phyloP scores from a whole-genome alignment of 495 filamentous ascomycete species.

The Penicillium lagena region DNA sequence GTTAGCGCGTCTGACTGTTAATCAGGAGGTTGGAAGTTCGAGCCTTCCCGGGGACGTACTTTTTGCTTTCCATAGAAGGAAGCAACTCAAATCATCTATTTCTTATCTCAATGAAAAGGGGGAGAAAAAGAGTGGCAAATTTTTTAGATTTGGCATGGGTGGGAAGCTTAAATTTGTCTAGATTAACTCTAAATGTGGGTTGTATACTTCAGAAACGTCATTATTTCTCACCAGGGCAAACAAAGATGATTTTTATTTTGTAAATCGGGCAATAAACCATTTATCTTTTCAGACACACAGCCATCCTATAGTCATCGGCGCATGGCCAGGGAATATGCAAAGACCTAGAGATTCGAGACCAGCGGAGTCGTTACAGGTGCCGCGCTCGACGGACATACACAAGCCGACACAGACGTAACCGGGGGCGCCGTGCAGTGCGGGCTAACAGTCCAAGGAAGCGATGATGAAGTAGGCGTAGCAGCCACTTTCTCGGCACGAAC shows the following conservation, averaged over 20 bases:
- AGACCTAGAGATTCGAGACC: conserved; percentile 10
- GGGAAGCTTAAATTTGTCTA: too few species aligned
- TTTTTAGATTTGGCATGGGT: too few species aligned
- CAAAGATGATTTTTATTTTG: neutral
- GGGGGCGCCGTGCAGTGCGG: conserved; percentile 48
- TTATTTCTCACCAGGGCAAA: too few species aligned
- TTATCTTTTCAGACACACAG: neutral
- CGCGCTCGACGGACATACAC: conserved; percentile 38
- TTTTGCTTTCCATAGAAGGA: conserved; percentile 1
- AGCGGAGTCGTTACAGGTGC: conserved; percentile 32
- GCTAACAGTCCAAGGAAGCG: conserved; percentile 31
- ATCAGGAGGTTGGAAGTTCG: conserved; percentile 19
- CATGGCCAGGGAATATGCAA: neutral
- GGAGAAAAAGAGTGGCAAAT: too few species aligned
- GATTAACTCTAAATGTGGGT: too few species aligned
- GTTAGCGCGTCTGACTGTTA: conserved; percentile 40
- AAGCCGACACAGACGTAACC: conserved; percentile 38
- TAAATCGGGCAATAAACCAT: neutral
- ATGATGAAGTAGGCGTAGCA: conserved; percentile 21
- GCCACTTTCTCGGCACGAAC: conserved; percentile 46
- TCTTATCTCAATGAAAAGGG: too few species aligned
- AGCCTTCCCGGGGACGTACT: conserved; percentile 17
- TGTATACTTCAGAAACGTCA: too few species aligned
- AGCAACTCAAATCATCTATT: too few species aligned
- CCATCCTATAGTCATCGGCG: neutral